Evolutionary conservation across 2,329 filamentous ascomycete species (phyloP).

Genomic region (Trichophyton simii): DNA sequence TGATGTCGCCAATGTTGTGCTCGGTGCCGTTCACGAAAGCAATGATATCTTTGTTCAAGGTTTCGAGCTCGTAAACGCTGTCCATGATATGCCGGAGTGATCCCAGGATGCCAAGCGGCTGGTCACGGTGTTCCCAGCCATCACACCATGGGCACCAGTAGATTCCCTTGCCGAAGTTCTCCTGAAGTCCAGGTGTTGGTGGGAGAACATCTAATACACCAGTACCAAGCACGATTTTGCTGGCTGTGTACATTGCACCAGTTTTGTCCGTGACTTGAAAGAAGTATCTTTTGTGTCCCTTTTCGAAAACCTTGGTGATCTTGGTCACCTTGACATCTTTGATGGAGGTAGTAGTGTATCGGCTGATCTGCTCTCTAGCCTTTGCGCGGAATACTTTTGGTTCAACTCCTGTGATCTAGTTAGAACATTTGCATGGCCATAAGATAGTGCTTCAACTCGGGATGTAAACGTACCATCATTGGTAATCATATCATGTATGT

Average conservation of each 20-base stretch:
- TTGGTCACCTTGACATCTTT: constrained; percentile 41
- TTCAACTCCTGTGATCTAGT: constrained; percentile 34
- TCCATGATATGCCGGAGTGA: constrained; percentile 34
- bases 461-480: constrained; percentile 39
- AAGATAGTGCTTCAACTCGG: too few species aligned
- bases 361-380: constrained; percentile 41
- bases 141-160: constrained; percentile 57
- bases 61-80: constrained; percentile 41
- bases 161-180: constrained; percentile 48
- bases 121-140: constrained; percentile 49
- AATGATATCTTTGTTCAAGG: constrained; percentile 44
- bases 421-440: too few species aligned
- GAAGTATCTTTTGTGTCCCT: constrained; percentile 28
- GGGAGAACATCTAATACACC: constrained; percentile 46
- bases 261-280: constrained; percentile 35
- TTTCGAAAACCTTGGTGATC: constrained; percentile 15
- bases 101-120: constrained; percentile 43
- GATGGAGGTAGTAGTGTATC: constrained; percentile 41
- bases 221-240: constrained; percentile 47
- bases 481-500: constrained; percentile 51
- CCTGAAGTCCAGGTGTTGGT: constrained; percentile 40
- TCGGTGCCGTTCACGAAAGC: constrained; percentile 50
- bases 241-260: constrained; percentile 32
- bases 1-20: constrained; percentile 32
- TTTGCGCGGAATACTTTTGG: constrained; percentile 43